These are phyloP conservation scores for Trichosporon asahii DNA, from an alignment of 1,284 basidiomycete genomes.

Conservation along the genomic window DNA sequence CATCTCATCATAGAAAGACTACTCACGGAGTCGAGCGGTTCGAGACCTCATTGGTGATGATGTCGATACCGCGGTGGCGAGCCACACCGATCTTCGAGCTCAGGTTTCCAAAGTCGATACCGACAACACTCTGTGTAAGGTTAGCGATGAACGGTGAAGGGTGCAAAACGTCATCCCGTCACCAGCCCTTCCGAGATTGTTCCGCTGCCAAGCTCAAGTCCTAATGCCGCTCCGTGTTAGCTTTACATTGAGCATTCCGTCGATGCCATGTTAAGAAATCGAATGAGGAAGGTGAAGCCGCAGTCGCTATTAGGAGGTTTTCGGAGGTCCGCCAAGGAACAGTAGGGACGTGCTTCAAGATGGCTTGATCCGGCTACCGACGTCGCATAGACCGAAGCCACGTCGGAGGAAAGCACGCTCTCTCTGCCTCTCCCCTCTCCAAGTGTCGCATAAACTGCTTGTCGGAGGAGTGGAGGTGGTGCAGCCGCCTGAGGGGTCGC, in stretches of 20 bases:
- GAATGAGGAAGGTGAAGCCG: too few relatives aligned
- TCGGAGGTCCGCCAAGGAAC: neutral
- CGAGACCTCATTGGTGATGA: slow-evolving; percentile 91
- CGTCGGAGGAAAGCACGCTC: neutral
- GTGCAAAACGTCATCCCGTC: neutral
- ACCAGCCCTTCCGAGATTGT: neutral
- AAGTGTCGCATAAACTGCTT: neutral
- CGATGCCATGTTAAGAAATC: neutral
- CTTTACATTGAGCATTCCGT: neutral
- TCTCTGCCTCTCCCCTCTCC: neutral
- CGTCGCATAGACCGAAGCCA: neutral
- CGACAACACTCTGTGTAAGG: slow-evolving; percentile 64
- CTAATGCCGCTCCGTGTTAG: neutral
- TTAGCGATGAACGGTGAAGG: slow-evolving; percentile 1
- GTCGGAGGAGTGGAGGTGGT: neutral
- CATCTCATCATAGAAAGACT: slow-evolving; percentile 14
- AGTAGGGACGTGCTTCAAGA: neutral
- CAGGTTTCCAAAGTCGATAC: slow-evolving; percentile 84
- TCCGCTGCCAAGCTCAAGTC: neutral
- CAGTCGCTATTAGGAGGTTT: neutral
- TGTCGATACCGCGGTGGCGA: slow-evolving; percentile 87
- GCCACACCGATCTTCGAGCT: slow-evolving; percentile 93
- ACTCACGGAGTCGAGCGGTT: slow-evolving; percentile 89
- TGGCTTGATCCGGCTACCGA: neutral
- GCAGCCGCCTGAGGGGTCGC: too few relatives aligned